Evolutionary conservation across 768 basidiomycete genomes (phyloP).

Genomic region (Tylopilus vinaceipallidus): DNA sequence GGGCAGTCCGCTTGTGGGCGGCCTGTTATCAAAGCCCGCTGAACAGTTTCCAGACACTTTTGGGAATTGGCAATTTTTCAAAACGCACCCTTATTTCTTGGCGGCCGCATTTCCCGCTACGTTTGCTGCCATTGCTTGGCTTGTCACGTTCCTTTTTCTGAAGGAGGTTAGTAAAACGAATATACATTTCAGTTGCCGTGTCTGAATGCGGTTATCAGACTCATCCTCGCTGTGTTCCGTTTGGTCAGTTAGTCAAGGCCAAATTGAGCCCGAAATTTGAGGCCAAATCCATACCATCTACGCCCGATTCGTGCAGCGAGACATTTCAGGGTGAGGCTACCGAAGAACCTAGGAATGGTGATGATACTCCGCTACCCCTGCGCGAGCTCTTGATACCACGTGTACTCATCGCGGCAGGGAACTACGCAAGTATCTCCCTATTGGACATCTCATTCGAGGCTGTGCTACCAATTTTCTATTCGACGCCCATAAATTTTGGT

Average conservation of each 20-base stretch:
- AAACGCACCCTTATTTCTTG: slow-evolving; percentile 70
- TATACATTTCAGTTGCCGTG: background rate
- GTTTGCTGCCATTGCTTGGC: slow-evolving; percentile 52
- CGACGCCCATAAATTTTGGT: slow-evolving; percentile 67
- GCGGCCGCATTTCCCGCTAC: slow-evolving; percentile 68
- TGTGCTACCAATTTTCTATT: slow-evolving; percentile 67
- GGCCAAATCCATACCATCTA: background rate
- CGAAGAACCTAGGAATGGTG: slow-evolving; percentile 8
- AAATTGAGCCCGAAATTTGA: slow-evolving; percentile 7
- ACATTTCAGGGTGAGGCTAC: background rate
- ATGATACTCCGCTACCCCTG: slow-evolving; percentile 43
- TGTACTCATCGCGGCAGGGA: slow-evolving; percentile 59
- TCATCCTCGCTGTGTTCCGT: slow-evolving; percentile 27
- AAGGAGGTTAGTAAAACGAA: slow-evolving; percentile 44
- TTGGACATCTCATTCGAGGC: slow-evolving; percentile 66
- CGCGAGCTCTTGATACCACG: slow-evolving; percentile 48
- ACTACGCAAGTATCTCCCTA: slow-evolving; percentile 64
- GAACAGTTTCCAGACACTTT: slow-evolving; percentile 66
- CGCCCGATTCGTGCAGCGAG: slow-evolving; percentile 13
- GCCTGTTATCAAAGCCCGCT: slow-evolving; percentile 59
- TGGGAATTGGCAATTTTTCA: slow-evolving; percentile 56
- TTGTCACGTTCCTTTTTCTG: slow-evolving; percentile 50
- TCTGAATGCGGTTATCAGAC: slow-evolving; percentile 30
- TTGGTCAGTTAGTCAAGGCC: slow-evolving; percentile 25
- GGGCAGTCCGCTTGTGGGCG: slow-evolving; percentile 65